These are phyloP conservation scores for Neoscytalidium dimidiatum DNA, from an alignment of 2,329 filamentous ascomycete genomes.

Conservation along the genomic window DNA sequence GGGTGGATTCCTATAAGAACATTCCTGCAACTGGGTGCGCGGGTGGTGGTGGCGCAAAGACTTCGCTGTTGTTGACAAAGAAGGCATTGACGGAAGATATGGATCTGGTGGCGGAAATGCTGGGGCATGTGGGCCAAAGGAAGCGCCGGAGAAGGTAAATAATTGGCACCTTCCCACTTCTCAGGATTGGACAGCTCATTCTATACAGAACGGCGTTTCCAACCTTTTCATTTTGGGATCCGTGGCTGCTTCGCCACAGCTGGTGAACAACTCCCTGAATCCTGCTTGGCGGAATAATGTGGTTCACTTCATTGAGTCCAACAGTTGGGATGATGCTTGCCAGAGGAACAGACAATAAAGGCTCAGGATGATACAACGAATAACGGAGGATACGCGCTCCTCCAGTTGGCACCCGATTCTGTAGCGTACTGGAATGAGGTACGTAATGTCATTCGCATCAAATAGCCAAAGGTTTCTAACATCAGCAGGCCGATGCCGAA, in stretches of 20 bases:
- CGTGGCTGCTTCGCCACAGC: background rate
- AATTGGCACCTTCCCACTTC: background rate
- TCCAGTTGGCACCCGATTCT: conserved; percentile 12
- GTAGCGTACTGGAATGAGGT: conserved; percentile 32
- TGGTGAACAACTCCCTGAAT: conserved; percentile 23
- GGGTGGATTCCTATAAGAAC: background rate
- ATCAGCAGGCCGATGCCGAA: conserved; percentile 25
- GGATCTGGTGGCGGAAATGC: background rate
- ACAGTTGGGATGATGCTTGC: conserved; percentile 24
- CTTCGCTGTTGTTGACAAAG: background rate
- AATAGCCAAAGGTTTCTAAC: background rate
- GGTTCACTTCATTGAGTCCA: conserved; percentile 24
- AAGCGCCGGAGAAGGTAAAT: background rate
- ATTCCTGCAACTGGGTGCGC: background rate
- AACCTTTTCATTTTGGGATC: background rate
- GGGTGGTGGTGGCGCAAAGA: background rate
- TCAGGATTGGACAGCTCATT: background rate
- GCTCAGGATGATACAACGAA: background rate
- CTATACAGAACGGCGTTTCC: background rate
- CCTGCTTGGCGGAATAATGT: conserved; percentile 28
- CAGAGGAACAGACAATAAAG: background rate
- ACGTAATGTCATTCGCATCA: background rate
- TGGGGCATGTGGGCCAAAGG: background rate
- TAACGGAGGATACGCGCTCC: background rate
- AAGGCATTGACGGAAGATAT: background rate